phyloP scores from a whole-genome alignment of 2,329 filamentous ascomycete species.

The Aspergillus puulaauensis region DNA sequence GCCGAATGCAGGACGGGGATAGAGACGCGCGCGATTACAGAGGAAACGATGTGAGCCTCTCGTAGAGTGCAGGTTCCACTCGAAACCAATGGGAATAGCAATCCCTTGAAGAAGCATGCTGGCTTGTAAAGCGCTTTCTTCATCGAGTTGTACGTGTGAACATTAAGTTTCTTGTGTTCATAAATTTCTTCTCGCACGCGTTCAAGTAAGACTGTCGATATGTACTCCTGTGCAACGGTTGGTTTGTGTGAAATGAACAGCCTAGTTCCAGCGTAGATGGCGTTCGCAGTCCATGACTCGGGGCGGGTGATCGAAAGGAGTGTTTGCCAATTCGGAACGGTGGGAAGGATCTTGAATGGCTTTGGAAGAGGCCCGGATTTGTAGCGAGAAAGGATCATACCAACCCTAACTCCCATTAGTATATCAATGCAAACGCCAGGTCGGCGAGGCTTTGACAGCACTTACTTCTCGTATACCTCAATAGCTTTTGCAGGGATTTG shows the following conservation, averaged over 20 bases:
- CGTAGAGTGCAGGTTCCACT: slow-evolving; percentile 86
- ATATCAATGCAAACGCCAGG: background rate
- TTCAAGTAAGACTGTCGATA: slow-evolving; percentile 83
- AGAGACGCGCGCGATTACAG: slow-evolving; percentile 78
- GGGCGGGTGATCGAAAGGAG: slow-evolving; percentile 83
- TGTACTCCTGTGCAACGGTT: slow-evolving; percentile 75
- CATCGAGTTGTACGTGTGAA: slow-evolving; percentile 89
- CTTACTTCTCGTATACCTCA: slow-evolving; percentile 86
- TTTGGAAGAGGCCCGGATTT: slow-evolving; percentile 96
- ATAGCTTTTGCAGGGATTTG: slow-evolving; percentile 88
- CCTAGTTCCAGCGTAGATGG: slow-evolving; percentile 82
- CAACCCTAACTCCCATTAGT: slow-evolving; percentile 59
- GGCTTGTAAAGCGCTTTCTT: slow-evolving; percentile 95
- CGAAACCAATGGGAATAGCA: slow-evolving; percentile 85
- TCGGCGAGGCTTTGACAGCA: background rate
- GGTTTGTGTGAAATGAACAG: slow-evolving; percentile 89
- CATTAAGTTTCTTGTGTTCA: slow-evolving; percentile 91
- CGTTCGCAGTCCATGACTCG: slow-evolving; percentile 74
- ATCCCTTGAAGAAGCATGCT: slow-evolving; percentile 92
- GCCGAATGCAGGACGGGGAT: slow-evolving; percentile 91
- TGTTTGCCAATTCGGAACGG: slow-evolving; percentile 87
- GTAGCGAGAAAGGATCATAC: slow-evolving; percentile 84
- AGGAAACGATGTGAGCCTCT: slow-evolving; percentile 88
- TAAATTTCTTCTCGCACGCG: slow-evolving; percentile 91
- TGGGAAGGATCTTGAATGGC: slow-evolving; percentile 94